phyloP scores from a whole-genome alignment of 352 stramenopile species.

The Phytophthora fragariaefolia region DNA sequence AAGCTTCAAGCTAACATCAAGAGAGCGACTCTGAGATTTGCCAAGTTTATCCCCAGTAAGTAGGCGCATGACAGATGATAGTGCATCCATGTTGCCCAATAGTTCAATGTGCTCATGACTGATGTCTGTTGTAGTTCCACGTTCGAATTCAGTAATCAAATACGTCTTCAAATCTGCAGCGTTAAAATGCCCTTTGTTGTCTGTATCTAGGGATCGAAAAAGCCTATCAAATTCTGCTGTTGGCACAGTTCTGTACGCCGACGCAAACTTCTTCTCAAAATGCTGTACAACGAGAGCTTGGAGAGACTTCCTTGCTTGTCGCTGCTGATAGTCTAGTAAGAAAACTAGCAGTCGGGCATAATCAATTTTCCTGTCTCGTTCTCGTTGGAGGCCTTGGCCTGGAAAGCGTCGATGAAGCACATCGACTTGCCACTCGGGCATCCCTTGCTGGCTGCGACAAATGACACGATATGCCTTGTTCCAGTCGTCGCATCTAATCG shows the following conservation, averaged over 20 bases:
- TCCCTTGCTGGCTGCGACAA: background rate
- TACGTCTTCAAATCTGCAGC: constrained; percentile 37
- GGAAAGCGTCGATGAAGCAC: constrained; percentile 52
- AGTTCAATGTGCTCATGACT: background rate
- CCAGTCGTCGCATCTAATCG: constrained; percentile 52
- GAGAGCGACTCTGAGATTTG: background rate
- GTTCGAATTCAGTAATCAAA: constrained; percentile 8
- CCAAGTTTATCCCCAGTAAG: constrained; percentile 10
- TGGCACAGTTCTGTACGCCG: constrained; percentile 16
- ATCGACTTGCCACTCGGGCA: constrained; percentile 51
- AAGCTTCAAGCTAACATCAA: background rate
- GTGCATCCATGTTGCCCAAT: constrained; percentile 25
- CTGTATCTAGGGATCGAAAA: constrained; percentile 44
- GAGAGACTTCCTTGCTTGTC: constrained; percentile 25
- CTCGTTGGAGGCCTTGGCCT: background rate
- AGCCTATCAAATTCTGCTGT: constrained; percentile 41
- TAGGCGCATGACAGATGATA: constrained; percentile 21
- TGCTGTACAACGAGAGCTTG: constrained; percentile 28
- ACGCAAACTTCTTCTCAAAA: constrained; percentile 28
- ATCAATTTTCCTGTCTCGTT: constrained; percentile 36
- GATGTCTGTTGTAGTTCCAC: background rate
- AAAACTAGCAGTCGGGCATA: constrained; percentile 59
- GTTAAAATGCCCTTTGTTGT: constrained; percentile 58
- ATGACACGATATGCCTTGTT: constrained; percentile 52
- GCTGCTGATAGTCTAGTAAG: constrained; percentile 53